Evolutionary conservation across 768 basidiomycete species (phyloP), one percentile per base, ranked within the genome.

Genomic region (Leccinum olivaceopallidum): DNA sequence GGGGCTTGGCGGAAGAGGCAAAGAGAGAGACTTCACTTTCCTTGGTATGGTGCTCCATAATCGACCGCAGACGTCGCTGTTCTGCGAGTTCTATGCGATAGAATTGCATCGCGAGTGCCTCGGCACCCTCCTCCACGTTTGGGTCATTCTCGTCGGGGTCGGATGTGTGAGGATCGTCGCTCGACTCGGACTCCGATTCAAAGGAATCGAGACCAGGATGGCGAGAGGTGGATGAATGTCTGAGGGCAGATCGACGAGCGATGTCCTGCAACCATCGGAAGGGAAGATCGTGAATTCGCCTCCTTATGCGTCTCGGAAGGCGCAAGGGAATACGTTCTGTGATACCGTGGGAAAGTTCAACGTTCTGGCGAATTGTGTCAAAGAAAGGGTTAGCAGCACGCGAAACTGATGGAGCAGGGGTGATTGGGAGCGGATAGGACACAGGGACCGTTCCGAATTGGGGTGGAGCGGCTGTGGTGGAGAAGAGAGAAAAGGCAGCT

Each of bases 71-170:
- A 13, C 96, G 79, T 58, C 89, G 81, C 74, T 95, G 95, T 73
- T 98, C 96, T 4, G 90, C 90, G 1, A 94, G 79, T 70, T 98
- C 96, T 58, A 98, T 90, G 56, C 85, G 83, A 77, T 95, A 95
- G 72, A 96, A 98, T 75, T 98, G 94, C 81, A 87, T 87, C 2
- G 95, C 95, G 32, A 98, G 84, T 1, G 83, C 80, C 63, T 94
- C 90, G 1, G 89, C 83, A 26, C 88, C 88, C 58, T 90, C 85
- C 4, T 91, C 86, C 8, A 85, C 73, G 32, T 79, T 75, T 1
- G 77, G 75, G 37, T 75, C 70, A 12, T 72, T 64, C 22, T 75
- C 72, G n/a, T 74, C 73, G 1, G 72, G 72, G 54, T 75, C 74
- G 22, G 72, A 72, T 13, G 67, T 65, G 32, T 64, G 65, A 14